Percentiles rank a stretch among this genome's conserved stretches.
phyloP scores from a whole-genome alignment of 2,329 filamentous ascomycete species.

The Sphaerulina musiva region DNA sequence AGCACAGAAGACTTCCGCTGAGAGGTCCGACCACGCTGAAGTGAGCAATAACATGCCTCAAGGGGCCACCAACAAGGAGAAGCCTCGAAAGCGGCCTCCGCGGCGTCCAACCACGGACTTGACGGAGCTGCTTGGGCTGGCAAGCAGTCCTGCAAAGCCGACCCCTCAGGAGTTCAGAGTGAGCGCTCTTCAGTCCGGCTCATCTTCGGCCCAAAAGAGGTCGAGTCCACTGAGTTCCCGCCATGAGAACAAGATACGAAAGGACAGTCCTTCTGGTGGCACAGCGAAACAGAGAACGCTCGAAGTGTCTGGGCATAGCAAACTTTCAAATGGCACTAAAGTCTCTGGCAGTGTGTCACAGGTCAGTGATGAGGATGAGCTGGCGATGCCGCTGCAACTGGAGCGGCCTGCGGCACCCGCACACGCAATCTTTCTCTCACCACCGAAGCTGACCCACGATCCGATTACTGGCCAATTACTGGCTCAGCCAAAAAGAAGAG shows the following conservation, averaged over 20 bases:
- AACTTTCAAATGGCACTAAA: not conserved
- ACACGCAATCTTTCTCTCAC: not conserved
- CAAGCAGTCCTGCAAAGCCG: constrained; percentile 24
- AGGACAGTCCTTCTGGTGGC: constrained; percentile 6
- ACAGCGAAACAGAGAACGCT: not conserved
- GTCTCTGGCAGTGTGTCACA: not conserved
- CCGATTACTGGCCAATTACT: constrained; percentile 4
- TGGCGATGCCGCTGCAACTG: not conserved
- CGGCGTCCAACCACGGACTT: constrained; percentile 25
- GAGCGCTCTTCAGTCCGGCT: not conserved
- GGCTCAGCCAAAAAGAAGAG: constrained; percentile 9
- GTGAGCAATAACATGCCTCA: constrained; percentile 25
- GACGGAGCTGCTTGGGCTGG: constrained; percentile 24
- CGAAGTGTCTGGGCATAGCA: not conserved
- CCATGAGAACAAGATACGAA: constrained; percentile 6
- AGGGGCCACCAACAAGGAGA: constrained; percentile 14
- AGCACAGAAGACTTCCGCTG: not conserved
- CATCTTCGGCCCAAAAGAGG: constrained; percentile 1
- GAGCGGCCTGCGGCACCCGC: not conserved
- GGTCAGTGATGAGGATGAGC: not conserved
- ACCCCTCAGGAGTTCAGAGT: not conserved
- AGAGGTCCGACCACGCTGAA: not conserved
- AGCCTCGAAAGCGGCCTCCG: constrained; percentile 14
- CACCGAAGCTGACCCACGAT: constrained; percentile 8
- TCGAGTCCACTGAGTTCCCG: constrained; percentile 8